Conservation (phyloP, 768 basidiomycete species). For the Crassisporium funariophilum region DNA sequence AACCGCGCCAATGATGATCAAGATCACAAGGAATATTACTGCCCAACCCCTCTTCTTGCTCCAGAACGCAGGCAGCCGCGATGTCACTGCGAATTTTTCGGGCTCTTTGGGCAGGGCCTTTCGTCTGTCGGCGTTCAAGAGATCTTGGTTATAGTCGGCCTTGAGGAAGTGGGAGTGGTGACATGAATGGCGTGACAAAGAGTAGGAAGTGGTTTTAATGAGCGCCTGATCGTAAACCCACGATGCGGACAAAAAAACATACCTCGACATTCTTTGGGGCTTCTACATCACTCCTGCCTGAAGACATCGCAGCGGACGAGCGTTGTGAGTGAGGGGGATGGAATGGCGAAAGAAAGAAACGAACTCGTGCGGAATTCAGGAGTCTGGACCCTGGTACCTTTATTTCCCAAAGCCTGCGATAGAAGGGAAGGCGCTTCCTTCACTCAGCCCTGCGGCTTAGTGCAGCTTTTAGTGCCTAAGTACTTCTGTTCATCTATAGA, state of each 20-base stretch:
- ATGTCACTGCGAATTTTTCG: constrained; percentile 16
- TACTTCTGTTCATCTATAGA: too few species aligned
- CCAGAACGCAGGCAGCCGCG: constrained; percentile 25
- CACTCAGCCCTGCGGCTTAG: too few species aligned
- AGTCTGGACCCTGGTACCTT: too few species aligned
- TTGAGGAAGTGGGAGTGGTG: too few species aligned
- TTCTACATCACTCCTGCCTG: constrained; percentile 4
- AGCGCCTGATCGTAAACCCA: too few species aligned
- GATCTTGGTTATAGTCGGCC: not conserved
- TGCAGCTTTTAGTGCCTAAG: too few species aligned
- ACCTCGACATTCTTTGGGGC: constrained; percentile 16
- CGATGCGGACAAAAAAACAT: constrained; percentile 2
- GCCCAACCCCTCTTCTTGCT: constrained; percentile 20
- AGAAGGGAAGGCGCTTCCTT: too few species aligned
- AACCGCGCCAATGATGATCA: constrained; percentile 23
- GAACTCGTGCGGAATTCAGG: not conserved
- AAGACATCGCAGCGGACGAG: constrained; percentile 3
- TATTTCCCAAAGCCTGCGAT: too few species aligned
- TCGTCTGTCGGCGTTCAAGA: not conserved
- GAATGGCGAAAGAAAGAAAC: not conserved
- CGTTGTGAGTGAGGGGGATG: not conserved
- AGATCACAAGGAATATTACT: constrained; percentile 15
- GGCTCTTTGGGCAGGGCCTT: not conserved
- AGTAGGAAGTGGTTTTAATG: too few species aligned
- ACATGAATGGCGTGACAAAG: too few species aligned